Conservation (phyloP, 225 moss, liverwort and hornwort genomes). For the Physcomitrellopsis africana region DNA sequence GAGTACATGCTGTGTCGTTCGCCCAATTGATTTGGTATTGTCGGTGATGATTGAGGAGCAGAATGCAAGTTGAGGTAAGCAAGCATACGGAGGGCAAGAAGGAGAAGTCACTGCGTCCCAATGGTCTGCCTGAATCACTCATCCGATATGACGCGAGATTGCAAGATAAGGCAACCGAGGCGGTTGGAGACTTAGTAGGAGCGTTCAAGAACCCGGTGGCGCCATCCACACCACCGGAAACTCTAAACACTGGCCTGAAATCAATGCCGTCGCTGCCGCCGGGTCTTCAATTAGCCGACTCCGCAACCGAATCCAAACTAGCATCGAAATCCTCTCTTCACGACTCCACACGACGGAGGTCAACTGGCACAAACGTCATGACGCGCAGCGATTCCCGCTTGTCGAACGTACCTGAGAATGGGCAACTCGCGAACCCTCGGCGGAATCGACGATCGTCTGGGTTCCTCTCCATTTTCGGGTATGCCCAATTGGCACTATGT, state of each 20-base stretch:
- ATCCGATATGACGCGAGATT: conserved; percentile 89
- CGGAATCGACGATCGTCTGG: conserved; percentile 61
- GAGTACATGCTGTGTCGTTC: too few species aligned
- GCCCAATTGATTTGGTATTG: background rate
- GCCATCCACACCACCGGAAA: too few species aligned
- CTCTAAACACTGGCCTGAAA: conserved; percentile 17
- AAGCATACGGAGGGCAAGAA: conserved; percentile 94
- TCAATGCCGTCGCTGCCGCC: conserved; percentile 13
- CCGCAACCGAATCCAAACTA: background rate
- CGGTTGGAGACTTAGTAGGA: conserved; percentile 77
- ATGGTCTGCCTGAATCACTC: conserved; percentile 90
- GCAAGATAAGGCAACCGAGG: conserved; percentile 76
- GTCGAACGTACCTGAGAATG: conserved; percentile 48
- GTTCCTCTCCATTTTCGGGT: conserved; percentile 61
- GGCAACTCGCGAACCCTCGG: conserved; percentile 29
- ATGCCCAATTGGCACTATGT: background rate
- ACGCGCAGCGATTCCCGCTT: conserved; percentile 40
- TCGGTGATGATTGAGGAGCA: conserved; percentile 34
- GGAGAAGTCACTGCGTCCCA: conserved; percentile 70
- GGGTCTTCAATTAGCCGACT: background rate
- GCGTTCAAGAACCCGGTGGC: conserved; percentile 58
- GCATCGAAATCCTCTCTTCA: background rate
- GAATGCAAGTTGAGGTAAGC: conserved; percentile 99
- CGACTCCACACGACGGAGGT: conserved; percentile 29
- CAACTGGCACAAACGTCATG: conserved; percentile 38